phyloP scores from a whole-genome alignment of 2,329 filamentous ascomycete genomes.

The Byssoonygena ceratinophila region DNA sequence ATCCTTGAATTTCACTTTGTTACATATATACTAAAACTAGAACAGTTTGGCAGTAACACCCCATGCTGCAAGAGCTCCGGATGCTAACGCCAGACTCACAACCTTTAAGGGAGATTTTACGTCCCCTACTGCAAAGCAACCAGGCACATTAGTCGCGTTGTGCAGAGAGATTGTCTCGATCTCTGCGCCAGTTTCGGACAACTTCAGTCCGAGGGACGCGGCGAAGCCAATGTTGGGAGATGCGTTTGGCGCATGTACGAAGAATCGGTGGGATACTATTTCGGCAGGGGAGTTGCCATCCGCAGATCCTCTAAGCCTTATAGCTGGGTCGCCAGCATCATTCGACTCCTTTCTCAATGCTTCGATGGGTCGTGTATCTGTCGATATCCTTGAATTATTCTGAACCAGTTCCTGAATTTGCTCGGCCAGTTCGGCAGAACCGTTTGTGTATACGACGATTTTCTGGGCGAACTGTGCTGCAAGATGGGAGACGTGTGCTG shows the following conservation, averaged over 20 bases:
- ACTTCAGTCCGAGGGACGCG: not conserved
- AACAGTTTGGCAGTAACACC: not conserved
- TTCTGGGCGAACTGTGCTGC: constrained; percentile 36
- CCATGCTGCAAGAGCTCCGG: not conserved
- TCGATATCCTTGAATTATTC: not conserved
- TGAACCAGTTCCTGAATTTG: constrained; percentile 2
- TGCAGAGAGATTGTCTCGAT: not conserved
- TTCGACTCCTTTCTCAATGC: not conserved
- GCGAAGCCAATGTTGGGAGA: not conserved
- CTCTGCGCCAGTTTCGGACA: not conserved
- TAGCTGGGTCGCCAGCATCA: not conserved
- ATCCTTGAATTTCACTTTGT: too few relatives aligned
- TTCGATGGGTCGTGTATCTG: constrained; percentile 6
- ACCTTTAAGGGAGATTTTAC: not conserved
- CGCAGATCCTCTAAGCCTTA: not conserved
- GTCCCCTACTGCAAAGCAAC: constrained; percentile 5
- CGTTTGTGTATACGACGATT: constrained; percentile 46
- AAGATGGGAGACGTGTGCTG: constrained; percentile 37
- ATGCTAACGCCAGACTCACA: not conserved
- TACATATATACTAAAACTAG: too few relatives aligned
- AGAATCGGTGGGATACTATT: not conserved
- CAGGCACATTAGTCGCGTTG: constrained; percentile 4
- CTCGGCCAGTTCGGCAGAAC: constrained; percentile 26
- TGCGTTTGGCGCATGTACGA: not conserved
- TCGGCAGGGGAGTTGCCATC: not conserved